phyloP scores from a whole-genome alignment of 371 early-diverging fungal genomes.

The Mucor racemosus region DNA sequence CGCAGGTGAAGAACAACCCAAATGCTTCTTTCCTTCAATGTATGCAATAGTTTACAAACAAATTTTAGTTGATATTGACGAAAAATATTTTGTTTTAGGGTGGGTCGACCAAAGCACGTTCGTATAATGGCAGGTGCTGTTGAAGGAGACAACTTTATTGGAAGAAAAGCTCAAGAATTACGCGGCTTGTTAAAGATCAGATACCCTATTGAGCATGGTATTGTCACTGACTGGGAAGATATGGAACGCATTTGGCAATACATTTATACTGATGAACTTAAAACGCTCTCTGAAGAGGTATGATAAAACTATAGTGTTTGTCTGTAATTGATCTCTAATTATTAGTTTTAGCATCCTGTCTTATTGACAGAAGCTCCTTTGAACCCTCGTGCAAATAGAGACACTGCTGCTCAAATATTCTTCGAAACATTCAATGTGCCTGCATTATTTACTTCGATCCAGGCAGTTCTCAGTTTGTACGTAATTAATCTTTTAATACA shows the following conservation, averaged over 20 bases:
- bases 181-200: slow-evolving; percentile 90
- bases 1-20: slow-evolving; percentile 95
- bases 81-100: slow-evolving; percentile 48
- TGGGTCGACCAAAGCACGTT: slow-evolving; percentile 94
- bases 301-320: not conserved
- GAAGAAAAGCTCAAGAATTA: slow-evolving; percentile 90
- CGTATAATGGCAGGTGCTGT: slow-evolving; percentile 98
- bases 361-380: slow-evolving; percentile 95
- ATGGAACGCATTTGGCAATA: slow-evolving; percentile 98
- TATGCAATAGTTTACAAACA: slow-evolving; percentile 34
- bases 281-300: slow-evolving; percentile 93
- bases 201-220: slow-evolving; percentile 96
- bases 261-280: slow-evolving; percentile 92
- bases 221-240: slow-evolving; percentile 96
- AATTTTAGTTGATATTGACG: not conserved
- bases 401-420: slow-evolving; percentile 91
- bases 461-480: slow-evolving; percentile 93
- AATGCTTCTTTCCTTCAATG: slow-evolving; percentile 91
- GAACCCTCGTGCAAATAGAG: slow-evolving; percentile 89
- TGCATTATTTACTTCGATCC: slow-evolving; percentile 92
- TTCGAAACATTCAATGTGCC: slow-evolving; percentile 98
- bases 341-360: slow-evolving; percentile 81
- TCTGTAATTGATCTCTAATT: not conserved
- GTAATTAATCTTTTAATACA: not conserved
- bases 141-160: slow-evolving; percentile 94